Conservation (phyloP, 1,284 basidiomycete species). For the Pholiota adiposa region DNA sequence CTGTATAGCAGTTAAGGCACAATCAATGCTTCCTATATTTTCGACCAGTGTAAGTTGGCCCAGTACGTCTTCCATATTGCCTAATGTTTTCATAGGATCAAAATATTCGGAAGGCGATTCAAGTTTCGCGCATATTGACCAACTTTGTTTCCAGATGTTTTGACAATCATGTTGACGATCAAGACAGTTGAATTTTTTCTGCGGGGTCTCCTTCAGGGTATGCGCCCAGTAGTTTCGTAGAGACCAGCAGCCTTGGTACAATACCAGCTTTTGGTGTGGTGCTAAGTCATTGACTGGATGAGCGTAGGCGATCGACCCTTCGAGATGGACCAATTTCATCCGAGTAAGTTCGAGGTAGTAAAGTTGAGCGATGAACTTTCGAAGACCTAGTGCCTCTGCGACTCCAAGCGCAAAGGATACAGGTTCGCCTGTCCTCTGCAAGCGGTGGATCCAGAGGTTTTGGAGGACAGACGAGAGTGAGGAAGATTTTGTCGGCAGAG, state of each 20-base stretch:
- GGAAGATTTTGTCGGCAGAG: neutral
- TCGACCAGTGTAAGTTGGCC: neutral
- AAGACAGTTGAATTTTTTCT: neutral
- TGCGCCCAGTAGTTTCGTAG: neutral
- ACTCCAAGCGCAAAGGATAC: neutral
- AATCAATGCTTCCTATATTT: neutral
- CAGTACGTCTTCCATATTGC: neutral
- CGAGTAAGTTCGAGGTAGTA: neutral
- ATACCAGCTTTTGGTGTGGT: neutral
- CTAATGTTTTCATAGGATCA: neutral
- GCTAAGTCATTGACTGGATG: neutral
- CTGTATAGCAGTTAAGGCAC: neutral
- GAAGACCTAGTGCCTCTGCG: neutral
- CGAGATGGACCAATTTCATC: neutral
- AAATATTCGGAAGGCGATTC: neutral
- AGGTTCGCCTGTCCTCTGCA: neutral
- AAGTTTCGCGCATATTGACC: neutral
- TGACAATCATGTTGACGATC: neutral
- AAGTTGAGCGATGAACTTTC: neutral
- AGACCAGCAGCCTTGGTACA: neutral
- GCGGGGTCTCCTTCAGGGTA: neutral
- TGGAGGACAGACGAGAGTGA: neutral
- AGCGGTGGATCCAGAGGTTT: neutral
- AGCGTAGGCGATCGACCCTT: neutral
- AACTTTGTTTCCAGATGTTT: neutral